These are phyloP conservation scores for Cryptosporidium bovis DNA, from an alignment of 169 alveolate genomes.

Conservation along the genomic window DNA sequence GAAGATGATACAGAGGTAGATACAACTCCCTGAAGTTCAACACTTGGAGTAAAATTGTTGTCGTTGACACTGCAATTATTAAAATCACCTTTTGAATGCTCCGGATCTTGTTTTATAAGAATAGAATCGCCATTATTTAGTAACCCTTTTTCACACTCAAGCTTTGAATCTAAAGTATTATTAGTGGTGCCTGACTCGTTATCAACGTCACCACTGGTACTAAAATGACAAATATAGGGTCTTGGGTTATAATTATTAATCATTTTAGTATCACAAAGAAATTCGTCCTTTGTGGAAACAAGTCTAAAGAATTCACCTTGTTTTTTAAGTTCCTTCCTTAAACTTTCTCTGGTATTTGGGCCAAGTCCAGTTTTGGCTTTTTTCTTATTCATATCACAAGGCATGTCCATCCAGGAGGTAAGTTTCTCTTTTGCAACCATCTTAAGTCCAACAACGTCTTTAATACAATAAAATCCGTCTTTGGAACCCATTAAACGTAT, in stretches of 20 bases:
- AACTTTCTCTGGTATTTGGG: conserved; percentile 62
- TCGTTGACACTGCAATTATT: background rate
- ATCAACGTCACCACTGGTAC: background rate
- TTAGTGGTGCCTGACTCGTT: too few species aligned
- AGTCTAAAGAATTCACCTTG: conserved; percentile 70
- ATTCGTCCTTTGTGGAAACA: conserved; percentile 68
- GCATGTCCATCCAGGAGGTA: conserved; percentile 56
- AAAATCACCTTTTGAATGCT: background rate
- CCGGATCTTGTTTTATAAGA: background rate
- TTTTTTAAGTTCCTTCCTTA: conserved; percentile 58
- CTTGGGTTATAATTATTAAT: background rate
- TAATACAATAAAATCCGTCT: background rate
- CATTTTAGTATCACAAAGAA: conserved; percentile 47
- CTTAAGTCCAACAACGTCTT: conserved; percentile 20
- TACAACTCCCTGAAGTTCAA: background rate
- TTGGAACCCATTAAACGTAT: background rate
- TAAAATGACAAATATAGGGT: background rate
- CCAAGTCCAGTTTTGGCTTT: conserved; percentile 71
- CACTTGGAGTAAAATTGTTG: background rate
- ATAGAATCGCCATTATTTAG: background rate
- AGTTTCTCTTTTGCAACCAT: conserved; percentile 67
- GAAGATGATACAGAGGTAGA: conserved; percentile 35
- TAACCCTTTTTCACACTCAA: background rate
- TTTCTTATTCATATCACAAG: conserved; percentile 56
- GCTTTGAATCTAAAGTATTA: too few species aligned